A percentile compares a stretch with the other conserved stretches of the same genome.
These are phyloP conservation scores for Hibiscus syriacus DNA, from an alignment of 345 rosid species.

Conservation along the genomic window DNA sequence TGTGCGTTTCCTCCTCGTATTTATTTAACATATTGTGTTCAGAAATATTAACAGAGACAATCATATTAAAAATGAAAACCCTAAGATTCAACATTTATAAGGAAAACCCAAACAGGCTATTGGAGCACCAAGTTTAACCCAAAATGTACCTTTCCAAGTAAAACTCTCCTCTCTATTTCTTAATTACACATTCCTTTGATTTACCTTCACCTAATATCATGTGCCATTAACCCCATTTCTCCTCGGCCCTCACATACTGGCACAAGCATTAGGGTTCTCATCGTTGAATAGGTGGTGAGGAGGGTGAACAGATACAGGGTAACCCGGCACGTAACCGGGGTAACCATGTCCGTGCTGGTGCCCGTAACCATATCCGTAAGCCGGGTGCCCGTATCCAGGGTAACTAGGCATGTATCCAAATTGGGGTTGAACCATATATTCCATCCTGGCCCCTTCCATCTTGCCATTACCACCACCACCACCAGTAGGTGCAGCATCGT, in stretches of 20 bases:
- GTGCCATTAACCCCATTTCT: too few species aligned
- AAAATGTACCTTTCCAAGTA: slow-evolving; percentile 1
- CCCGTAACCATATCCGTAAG: not conserved
- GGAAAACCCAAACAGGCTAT: not conserved
- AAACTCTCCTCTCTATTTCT: not conserved
- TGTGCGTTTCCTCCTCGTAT: too few species aligned
- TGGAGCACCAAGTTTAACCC: not conserved
- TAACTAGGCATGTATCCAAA: slow-evolving; percentile 10
- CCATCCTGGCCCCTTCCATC: slow-evolving; percentile 35
- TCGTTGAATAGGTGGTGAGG: slow-evolving; percentile 50
- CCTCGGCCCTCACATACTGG: slow-evolving; percentile 27
- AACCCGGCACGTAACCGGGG: too few species aligned
- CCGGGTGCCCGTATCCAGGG: not conserved
- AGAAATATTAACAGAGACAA: too few species aligned
- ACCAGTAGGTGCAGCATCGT: not conserved
- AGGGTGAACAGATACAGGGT: slow-evolving; percentile 6
- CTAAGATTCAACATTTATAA: not conserved
- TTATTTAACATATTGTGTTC: too few species aligned
- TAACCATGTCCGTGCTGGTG: slow-evolving; percentile 2
- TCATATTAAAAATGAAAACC: not conserved
- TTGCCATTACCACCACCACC: slow-evolving; percentile 8
- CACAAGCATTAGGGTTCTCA: slow-evolving; percentile 56
- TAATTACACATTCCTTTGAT: slow-evolving; percentile 15
- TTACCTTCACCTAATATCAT: not conserved
- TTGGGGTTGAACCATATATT: slow-evolving; percentile 30